Evolutionary conservation across 108 stramenopile genomes (phyloP).

Genomic region (Cyclostephanos tholiformis): DNA sequence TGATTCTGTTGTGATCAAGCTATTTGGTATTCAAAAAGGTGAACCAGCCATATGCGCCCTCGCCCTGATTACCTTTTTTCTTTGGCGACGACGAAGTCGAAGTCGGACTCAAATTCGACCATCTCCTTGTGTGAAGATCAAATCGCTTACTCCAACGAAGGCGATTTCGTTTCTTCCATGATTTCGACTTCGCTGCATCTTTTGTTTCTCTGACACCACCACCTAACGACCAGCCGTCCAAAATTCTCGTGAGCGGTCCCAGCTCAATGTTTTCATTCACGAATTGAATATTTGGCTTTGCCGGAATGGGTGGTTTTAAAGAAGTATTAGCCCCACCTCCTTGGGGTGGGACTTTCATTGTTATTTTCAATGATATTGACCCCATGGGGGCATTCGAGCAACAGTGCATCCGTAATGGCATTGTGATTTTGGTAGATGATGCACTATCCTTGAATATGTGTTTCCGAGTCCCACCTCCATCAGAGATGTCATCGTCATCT

Average conservation of each 20-base stretch:
- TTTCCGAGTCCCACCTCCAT: constrained; percentile 1
- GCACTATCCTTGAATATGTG: constrained; percentile 14
- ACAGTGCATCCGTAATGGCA: constrained; percentile 39
- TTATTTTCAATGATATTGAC: constrained; percentile 41
- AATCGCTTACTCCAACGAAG: constrained; percentile 8
- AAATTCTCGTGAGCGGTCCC: constrained; percentile 20
- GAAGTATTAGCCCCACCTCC: constrained; percentile 2
- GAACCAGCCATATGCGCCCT: not conserved
- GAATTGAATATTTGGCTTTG: constrained; percentile 13
- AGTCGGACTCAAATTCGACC: constrained; percentile 1
- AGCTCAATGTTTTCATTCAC: constrained; percentile 37
- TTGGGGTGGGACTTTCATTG: constrained; percentile 25
- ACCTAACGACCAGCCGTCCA: constrained; percentile 32
- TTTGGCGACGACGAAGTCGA: not conserved
- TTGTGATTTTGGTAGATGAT: constrained; percentile 33
- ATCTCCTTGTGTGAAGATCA: constrained; percentile 11
- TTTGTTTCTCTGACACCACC: constrained; percentile 7
- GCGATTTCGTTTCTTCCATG: constrained; percentile 3
- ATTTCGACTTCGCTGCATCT: not conserved
- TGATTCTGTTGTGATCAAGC: not conserved
- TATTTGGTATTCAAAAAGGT: constrained; percentile 11
- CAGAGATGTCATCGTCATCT: constrained; percentile 18
- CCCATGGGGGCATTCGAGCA: constrained; percentile 35
- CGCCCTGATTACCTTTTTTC: too few species aligned
- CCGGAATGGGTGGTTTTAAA: not conserved